phyloP scores from a whole-genome alignment of 2,329 filamentous ascomycete genomes.

The Aspergillus persii region DNA sequence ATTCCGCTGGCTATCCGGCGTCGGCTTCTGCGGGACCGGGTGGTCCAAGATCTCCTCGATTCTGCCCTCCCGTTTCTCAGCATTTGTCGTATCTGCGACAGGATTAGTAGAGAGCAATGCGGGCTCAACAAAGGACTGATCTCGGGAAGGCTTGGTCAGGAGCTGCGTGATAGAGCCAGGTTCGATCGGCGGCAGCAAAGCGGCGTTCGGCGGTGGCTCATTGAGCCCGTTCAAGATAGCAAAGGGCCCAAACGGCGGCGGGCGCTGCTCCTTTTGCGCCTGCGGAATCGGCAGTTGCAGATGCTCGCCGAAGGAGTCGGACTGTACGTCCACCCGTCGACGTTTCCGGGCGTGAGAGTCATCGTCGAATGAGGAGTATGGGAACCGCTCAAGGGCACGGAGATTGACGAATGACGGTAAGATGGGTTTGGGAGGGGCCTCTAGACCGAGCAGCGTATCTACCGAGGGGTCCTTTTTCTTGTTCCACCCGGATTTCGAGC shows the following conservation, averaged over 20 bases:
- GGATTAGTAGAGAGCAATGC: conserved; percentile 16
- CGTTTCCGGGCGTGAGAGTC: conserved; percentile 42
- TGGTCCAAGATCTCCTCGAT: conserved; percentile 36
- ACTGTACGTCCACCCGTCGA: conserved; percentile 41
- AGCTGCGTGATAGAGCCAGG: conserved; percentile 44
- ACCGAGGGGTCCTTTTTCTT: conserved; percentile 34
- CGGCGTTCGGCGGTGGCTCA: conserved; percentile 62
- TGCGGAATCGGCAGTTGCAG: conserved; percentile 49
- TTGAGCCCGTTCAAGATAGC: conserved; percentile 59
- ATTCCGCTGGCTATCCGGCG: conserved; percentile 15
- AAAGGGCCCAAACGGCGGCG: conserved; percentile 45
- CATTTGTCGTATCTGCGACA: conserved; percentile 21
- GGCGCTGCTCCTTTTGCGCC: conserved; percentile 45
- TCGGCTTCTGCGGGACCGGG: conserved; percentile 22
- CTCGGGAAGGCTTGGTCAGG: conserved; percentile 34
- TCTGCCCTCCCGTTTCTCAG: conserved; percentile 33
- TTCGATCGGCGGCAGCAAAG: conserved; percentile 61
- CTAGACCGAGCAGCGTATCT: conserved; percentile 32
- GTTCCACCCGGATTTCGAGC: conserved; percentile 35
- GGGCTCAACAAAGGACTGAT: conserved; percentile 24
- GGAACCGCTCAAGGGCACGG: conserved; percentile 46
- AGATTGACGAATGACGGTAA: conserved; percentile 49
- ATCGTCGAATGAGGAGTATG: conserved; percentile 41
- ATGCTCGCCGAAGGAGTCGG: conserved; percentile 44
- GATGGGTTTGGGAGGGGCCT: conserved; percentile 40